Evolutionary conservation across 345 rosid genomes (phyloP).

Genomic region (Moricandia moricandioides): DNA sequence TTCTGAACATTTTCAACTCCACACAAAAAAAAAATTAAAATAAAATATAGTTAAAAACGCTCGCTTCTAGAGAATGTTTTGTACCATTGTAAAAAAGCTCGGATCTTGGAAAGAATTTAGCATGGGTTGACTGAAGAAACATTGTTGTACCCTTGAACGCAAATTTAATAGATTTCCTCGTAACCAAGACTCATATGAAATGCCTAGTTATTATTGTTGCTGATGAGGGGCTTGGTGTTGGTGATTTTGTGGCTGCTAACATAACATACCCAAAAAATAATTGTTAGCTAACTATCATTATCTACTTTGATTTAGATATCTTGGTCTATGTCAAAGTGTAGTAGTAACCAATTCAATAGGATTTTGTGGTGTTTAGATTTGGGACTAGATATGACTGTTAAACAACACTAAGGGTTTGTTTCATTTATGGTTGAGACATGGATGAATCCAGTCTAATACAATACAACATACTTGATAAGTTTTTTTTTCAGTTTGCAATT

Average conservation of each 20-base stretch:
- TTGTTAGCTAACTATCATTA: not conserved
- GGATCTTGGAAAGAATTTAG: not conserved
- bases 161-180: not conserved
- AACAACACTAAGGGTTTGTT: not conserved
- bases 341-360: constrained; percentile 7
- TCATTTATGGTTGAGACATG: not conserved
- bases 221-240: not conserved
- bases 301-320: not conserved
- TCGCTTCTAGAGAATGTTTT: not conserved
- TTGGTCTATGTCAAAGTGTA: not conserved
- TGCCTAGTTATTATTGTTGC: not conserved
- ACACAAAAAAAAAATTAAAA: not conserved
- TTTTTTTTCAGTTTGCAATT: not conserved
- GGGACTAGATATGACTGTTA: not conserved
- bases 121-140: not conserved
- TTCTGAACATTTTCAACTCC: constrained; percentile 1
- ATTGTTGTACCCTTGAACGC: not conserved
- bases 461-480: not conserved
- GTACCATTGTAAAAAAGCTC: not conserved
- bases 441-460: not conserved
- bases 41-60: not conserved
- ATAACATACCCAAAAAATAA: not conserved
- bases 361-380: not conserved
- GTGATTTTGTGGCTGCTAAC: not conserved
- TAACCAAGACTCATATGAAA: not conserved